Evolutionary conservation across 352 stramenopile species (phyloP).

Genomic region (Globisporangium orthogonon): DNA sequence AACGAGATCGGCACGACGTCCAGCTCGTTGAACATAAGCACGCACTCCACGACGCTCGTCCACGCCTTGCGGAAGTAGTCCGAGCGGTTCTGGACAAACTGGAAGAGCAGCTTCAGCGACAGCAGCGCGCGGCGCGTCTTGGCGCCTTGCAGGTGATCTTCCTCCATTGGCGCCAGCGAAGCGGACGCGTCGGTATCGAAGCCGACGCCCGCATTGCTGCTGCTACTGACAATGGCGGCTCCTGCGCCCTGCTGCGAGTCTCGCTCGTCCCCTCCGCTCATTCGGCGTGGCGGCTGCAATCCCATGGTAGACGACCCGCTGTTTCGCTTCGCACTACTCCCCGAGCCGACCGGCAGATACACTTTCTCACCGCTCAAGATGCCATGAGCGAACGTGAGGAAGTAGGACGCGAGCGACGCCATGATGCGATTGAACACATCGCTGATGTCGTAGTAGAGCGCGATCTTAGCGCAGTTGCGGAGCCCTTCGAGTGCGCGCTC

Average conservation of each 20-base stretch:
- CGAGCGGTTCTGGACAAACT: conserved; percentile 78
- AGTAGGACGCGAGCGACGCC: conserved; percentile 71
- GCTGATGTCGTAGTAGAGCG: conserved; percentile 77
- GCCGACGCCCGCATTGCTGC: background rate
- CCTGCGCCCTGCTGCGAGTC: background rate
- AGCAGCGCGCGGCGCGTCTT: conserved; percentile 74
- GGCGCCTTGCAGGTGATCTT: conserved; percentile 55
- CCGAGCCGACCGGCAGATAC: conserved; percentile 49
- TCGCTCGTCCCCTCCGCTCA: background rate
- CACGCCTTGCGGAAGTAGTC: conserved; percentile 78
- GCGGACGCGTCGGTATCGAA: background rate
- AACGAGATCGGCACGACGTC: conserved; percentile 78
- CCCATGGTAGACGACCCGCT: background rate
- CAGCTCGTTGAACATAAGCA: conserved; percentile 87
- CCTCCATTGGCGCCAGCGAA: conserved; percentile 27
- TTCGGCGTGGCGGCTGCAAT: background rate
- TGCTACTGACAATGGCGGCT: background rate
- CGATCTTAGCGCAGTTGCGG: conserved; percentile 80
- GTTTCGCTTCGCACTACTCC: conserved; percentile 15
- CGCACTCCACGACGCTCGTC: conserved; percentile 75
- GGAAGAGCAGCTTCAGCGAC: conserved; percentile 76
- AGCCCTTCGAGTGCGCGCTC: conserved; percentile 74
- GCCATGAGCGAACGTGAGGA: conserved; percentile 79
- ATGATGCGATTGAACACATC: conserved; percentile 84
- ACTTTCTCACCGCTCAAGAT: conserved; percentile 83